Conservation (phyloP, 148 eudicot genomes). For the Beta vulgaris region DNA sequence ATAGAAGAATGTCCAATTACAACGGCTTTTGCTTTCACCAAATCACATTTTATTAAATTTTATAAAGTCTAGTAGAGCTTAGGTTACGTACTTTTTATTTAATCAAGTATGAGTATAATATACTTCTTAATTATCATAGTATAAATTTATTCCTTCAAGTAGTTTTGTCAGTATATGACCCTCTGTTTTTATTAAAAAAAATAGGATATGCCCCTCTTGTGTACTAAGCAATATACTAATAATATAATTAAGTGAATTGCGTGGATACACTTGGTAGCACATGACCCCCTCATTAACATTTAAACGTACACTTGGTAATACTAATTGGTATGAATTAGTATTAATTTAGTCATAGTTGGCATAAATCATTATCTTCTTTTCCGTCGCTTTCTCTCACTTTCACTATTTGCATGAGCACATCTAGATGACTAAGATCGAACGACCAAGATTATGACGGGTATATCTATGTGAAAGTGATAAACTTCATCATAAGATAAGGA, state of each 20-base stretch:
- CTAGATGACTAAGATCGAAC: slow-evolving; percentile 26
- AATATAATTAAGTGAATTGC: slow-evolving; percentile 12
- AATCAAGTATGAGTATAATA: neutral
- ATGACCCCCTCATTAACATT: slow-evolving; percentile 1
- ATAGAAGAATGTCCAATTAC: slow-evolving; percentile 18
- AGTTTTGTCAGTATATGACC: slow-evolving; percentile 15
- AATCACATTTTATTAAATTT: neutral
- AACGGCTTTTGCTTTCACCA: slow-evolving; percentile 21
- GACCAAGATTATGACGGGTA: slow-evolving; percentile 26
- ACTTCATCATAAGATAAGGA: slow-evolving; percentile 12
- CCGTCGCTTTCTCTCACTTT: neutral
- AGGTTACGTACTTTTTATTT: neutral
- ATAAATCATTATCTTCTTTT: neutral
- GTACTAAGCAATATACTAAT: neutral
- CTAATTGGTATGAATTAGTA: neutral
- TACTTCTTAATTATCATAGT: slow-evolving; percentile 1
- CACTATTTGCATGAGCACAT: slow-evolving; percentile 22
- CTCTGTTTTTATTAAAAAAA: too few relatives aligned
- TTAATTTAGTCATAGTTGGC: neutral
- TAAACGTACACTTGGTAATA: too few relatives aligned
- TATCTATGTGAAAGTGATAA: slow-evolving; percentile 26
- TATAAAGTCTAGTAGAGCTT: neutral
- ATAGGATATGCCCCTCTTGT: slow-evolving; percentile 10
- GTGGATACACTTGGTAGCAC: slow-evolving; percentile 21
- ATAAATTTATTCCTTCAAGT: slow-evolving; percentile 13